Evolutionary conservation across 345 rosid species (phyloP).

Genomic region (Brassica carinata): DNA sequence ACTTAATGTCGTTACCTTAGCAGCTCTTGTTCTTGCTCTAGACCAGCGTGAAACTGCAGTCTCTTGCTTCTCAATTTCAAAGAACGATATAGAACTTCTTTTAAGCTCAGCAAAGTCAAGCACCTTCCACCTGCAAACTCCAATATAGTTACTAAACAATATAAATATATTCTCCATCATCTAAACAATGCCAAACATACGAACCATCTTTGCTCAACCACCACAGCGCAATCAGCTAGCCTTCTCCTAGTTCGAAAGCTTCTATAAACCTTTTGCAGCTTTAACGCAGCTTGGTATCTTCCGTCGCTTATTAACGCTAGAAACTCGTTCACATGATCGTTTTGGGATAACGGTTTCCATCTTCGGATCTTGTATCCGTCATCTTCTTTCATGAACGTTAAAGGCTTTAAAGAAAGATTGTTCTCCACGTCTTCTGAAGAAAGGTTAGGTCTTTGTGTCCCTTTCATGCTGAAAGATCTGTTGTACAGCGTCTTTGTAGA

Average conservation of each 20-base stretch:
- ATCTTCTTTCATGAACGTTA: constrained; percentile 38
- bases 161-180: background rate
- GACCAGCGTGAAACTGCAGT: constrained; percentile 90
- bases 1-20: constrained; percentile 55
- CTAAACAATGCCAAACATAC: constrained; percentile 19
- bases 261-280: constrained; percentile 88
- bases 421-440: constrained; percentile 42
- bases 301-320: constrained; percentile 28
- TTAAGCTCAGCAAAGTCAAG: constrained; percentile 93
- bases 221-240: constrained; percentile 92
- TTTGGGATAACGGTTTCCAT: constrained; percentile 25
- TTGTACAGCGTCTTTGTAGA: constrained; percentile 31
- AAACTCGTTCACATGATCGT: constrained; percentile 21
- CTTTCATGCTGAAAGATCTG: constrained; percentile 44
- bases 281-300: constrained; percentile 64
- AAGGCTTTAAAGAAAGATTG: constrained; percentile 26
- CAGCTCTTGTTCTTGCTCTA: constrained; percentile 84
- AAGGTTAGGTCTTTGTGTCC: constrained; percentile 39
- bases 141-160: constrained; percentile 12
- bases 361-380: constrained; percentile 23
- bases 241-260: constrained; percentile 89
- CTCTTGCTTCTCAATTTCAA: constrained; percentile 77
- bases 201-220: constrained; percentile 93
- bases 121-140: constrained; percentile 73
- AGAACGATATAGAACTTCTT: constrained; percentile 88